Evolutionary conservation across 2,329 filamentous ascomycete genomes (phyloP).

Genomic region (Colletotrichum tropicicola): DNA sequence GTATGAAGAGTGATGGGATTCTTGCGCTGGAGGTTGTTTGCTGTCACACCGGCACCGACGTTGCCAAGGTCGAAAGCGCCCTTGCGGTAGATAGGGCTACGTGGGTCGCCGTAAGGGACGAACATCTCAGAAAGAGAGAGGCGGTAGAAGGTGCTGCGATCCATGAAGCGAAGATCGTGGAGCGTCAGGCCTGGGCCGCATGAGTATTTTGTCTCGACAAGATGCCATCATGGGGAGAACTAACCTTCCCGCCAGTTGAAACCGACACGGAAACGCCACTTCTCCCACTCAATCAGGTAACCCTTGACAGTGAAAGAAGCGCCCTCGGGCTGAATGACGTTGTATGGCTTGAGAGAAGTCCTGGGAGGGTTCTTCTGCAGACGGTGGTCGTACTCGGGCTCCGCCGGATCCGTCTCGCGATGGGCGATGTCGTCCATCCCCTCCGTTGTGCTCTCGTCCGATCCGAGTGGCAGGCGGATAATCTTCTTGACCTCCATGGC

Average conservation of each 20-base stretch:
- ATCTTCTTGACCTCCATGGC: constrained; percentile 11
- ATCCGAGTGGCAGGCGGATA: background rate
- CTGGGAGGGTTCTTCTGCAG: constrained; percentile 34
- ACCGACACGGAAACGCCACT: constrained; percentile 65
- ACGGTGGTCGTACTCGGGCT: constrained; percentile 41
- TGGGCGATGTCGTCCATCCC: background rate
- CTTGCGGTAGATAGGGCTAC: constrained; percentile 71
- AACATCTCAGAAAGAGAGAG: constrained; percentile 69
- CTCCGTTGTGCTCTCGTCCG: background rate
- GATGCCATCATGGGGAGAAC: background rate
- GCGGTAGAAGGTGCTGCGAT: constrained; percentile 68
- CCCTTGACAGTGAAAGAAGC: constrained; percentile 41
- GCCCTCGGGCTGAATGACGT: constrained; percentile 46
- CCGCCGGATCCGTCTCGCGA: background rate
- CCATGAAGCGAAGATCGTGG: constrained; percentile 68
- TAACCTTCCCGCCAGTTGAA: constrained; percentile 64
- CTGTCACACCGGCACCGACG: constrained; percentile 69
- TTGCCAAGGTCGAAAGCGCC: constrained; percentile 76
- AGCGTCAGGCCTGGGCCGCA: constrained; percentile 45
- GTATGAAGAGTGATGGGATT: background rate
- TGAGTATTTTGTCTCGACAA: too few species aligned
- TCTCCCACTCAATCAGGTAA: constrained; percentile 30
- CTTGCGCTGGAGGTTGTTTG: constrained; percentile 62
- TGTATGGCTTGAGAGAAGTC: constrained; percentile 45
- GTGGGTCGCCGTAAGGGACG: constrained; percentile 71